phyloP scores from a whole-genome alignment of 805 yeast species.

The Brettanomyces custersianus region DNA sequence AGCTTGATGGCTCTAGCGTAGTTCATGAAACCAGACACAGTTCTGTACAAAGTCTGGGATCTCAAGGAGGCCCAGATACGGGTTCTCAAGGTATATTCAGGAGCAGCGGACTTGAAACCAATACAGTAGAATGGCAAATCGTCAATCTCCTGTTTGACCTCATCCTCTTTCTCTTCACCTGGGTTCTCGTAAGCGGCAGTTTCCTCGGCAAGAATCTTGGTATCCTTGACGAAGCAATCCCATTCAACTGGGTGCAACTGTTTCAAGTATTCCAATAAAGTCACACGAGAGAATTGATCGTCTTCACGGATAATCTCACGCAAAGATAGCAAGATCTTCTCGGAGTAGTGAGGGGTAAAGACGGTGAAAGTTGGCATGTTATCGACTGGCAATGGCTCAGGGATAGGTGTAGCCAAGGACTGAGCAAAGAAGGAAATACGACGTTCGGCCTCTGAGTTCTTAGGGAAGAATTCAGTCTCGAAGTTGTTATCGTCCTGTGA shows the following conservation, averaged over 20 bases:
- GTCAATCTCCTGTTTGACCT: constrained; percentile 74
- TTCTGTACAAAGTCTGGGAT: constrained; percentile 93
- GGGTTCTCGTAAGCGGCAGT: constrained; percentile 71
- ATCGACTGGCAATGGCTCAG: constrained; percentile 98
- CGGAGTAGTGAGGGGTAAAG: constrained; percentile 91
- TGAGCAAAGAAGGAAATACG: constrained; percentile 99
- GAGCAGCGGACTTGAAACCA: constrained; percentile 96
- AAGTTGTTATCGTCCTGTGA: constrained; percentile 94
- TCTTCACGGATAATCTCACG: constrained; percentile 96
- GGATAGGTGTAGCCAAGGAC: constrained; percentile 96
- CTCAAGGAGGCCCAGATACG: constrained; percentile 98
- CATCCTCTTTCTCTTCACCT: constrained; percentile 52
- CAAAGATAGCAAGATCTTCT: constrained; percentile 85
- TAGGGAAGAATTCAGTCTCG: constrained; percentile 95
- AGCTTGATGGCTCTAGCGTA: constrained; percentile 93
- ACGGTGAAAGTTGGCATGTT: constrained; percentile 99
- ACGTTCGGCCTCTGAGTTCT: constrained; percentile 97
- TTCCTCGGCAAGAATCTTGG: constrained; percentile 91
- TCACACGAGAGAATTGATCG: constrained; percentile 91
- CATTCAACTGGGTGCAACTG: constrained; percentile 95
- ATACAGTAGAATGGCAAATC: constrained; percentile 92
- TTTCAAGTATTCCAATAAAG: constrained; percentile 86
- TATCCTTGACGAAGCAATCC: constrained; percentile 95
- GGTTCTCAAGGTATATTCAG: constrained; percentile 91
- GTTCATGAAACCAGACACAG: constrained; percentile 98